phyloP scores from a whole-genome alignment of 148 eudicot species.

The Mesembryanthemum crystallinum region DNA sequence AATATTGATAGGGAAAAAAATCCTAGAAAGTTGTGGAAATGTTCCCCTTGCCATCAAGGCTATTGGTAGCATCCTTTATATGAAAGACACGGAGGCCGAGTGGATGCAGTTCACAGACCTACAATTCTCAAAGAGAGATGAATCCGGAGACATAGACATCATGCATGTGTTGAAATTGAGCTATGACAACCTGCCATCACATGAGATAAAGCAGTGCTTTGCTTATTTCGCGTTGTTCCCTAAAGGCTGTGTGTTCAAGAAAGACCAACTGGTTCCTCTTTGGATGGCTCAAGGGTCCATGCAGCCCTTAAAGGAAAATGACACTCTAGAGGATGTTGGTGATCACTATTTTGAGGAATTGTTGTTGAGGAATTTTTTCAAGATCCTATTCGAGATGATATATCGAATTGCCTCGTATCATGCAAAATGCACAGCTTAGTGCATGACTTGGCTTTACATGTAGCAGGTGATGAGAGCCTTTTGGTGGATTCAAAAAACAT shows the following conservation, averaged over 20 bases:
- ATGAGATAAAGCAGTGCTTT: neutral
- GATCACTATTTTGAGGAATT: conserved; percentile 5
- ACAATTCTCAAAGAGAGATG: neutral
- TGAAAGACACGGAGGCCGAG: neutral
- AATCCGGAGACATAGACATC: neutral
- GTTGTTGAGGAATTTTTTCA: neutral
- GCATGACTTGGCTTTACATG: neutral
- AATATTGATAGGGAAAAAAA: neutral
- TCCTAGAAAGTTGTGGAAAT: conserved; percentile 3
- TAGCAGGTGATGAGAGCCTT: neutral
- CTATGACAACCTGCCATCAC: neutral
- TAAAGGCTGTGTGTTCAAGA: neutral
- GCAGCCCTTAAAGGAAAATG: neutral
- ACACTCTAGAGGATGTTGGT: neutral
- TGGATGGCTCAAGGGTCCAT: conserved; percentile 17
- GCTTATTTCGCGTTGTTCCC: neutral
- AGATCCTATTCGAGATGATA: neutral
- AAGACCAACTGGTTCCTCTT: neutral
- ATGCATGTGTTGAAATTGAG: neutral
- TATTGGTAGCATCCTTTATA: neutral
- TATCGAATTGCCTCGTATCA: neutral
- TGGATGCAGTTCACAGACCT: neutral
- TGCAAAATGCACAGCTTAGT: neutral
- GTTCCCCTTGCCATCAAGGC: conserved; percentile 2
- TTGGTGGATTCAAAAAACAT: neutral